phyloP scores from a whole-genome alignment of 2,329 filamentous ascomycete genomes.

The Phyllosticta citribraziliensis region DNA sequence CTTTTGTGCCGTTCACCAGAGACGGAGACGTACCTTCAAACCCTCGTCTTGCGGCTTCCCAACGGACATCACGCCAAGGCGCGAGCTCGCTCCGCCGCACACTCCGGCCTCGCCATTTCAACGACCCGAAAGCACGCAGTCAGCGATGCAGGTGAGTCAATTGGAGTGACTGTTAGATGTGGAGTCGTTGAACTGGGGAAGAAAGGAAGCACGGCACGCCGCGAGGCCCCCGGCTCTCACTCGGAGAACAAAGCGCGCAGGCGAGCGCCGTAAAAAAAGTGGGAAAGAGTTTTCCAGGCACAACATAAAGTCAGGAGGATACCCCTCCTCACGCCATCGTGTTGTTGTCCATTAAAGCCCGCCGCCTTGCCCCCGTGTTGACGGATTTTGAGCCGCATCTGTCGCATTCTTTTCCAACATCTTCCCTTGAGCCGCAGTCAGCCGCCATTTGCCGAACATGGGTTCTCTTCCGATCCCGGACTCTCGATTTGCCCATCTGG shows the following conservation, averaged over 20 bases:
- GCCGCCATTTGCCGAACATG: slow-evolving; percentile 7
- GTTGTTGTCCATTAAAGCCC: background rate
- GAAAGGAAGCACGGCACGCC: background rate
- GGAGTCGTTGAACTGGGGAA: background rate
- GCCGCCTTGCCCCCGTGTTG: background rate
- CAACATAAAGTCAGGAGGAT: slow-evolving; percentile 4
- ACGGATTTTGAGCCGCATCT: slow-evolving; percentile 1
- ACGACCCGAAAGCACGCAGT: background rate
- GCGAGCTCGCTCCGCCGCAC: background rate
- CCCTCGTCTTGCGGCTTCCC: background rate
- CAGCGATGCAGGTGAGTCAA: background rate
- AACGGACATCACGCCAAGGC: background rate
- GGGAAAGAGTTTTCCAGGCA: background rate
- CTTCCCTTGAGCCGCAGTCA: background rate
- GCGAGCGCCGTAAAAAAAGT: background rate
- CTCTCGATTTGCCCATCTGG: slow-evolving; percentile 6
- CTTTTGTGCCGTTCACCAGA: too few relatives aligned
- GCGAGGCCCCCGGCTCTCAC: background rate
- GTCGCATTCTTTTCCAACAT: background rate
- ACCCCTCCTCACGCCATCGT: background rate
- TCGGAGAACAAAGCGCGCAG: background rate
- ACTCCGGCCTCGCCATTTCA: background rate
- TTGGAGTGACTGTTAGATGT: background rate
- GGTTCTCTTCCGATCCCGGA: slow-evolving; percentile 7
- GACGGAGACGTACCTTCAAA: background rate